phyloP scores from a whole-genome alignment of 495 filamentous ascomycete species.

The Cryomyces minteri region DNA sequence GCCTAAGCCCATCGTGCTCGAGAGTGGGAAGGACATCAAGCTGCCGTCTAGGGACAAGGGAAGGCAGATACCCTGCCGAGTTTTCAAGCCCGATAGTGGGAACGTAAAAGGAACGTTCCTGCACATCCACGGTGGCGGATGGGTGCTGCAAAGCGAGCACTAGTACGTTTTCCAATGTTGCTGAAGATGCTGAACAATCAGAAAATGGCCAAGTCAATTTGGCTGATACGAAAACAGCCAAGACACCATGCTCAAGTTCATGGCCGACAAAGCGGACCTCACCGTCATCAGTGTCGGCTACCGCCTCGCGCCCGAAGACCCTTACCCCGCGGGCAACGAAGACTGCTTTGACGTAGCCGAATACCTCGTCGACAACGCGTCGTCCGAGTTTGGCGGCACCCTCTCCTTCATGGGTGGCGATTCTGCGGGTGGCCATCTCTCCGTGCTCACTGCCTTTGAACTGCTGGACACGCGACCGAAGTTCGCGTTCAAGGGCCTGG shows the following conservation, averaged over 20 bases:
- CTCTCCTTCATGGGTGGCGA: conserved; percentile 24
- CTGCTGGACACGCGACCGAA: conserved; percentile 21
- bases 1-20: conserved; percentile 21
- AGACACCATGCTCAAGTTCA: conserved; percentile 21
- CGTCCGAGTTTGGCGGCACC: conserved; percentile 21
- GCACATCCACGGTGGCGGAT: conserved; percentile 38
- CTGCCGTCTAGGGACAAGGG: conserved; percentile 31
- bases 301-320: conserved; percentile 39
- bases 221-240: conserved; percentile 9
- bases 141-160: conserved; percentile 19
- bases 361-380: conserved; percentile 29
- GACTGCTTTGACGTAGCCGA: conserved; percentile 36
- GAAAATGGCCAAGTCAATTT: background rate
- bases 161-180: conserved; percentile 7
- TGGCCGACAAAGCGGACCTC: conserved; percentile 24
- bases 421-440: conserved; percentile 32
- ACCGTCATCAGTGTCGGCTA: conserved; percentile 36
- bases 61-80: conserved; percentile 28
- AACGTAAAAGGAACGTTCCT: conserved; percentile 26
- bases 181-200: background rate
- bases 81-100: conserved; percentile 26
- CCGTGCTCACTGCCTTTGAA: conserved; percentile 24
- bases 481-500: conserved; percentile 24
- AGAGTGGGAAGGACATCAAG: conserved; percentile 19
- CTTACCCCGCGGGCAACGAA: conserved; percentile 29